Evolutionary conservation across 2,329 filamentous ascomycete genomes (phyloP).

Genomic region (Elsinoe necatrix): DNA sequence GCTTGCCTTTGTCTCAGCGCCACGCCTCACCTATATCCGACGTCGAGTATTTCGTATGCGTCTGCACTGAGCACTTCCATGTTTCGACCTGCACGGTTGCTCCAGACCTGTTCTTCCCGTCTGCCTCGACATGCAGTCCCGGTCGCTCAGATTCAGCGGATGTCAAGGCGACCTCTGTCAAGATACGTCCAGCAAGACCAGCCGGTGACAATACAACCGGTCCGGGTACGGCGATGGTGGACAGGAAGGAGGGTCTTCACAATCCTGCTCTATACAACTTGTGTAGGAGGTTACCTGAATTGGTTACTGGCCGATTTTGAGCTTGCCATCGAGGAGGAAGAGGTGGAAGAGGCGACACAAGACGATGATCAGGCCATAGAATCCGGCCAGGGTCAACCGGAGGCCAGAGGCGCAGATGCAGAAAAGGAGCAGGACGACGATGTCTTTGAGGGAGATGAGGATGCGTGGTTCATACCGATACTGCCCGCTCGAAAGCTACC

Average conservation of each 20-base stretch:
- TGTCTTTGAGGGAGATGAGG: constrained; percentile 28
- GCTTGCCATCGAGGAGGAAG: constrained; percentile 25
- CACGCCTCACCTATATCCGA: background rate
- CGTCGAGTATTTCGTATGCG: background rate
- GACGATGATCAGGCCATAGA: background rate
- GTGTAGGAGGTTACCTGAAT: constrained; percentile 17
- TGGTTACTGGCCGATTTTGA: constrained; percentile 21
- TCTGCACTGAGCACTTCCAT: constrained; percentile 6
- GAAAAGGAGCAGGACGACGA: constrained; percentile 28
- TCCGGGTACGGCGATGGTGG: constrained; percentile 11
- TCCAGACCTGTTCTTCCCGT: constrained; percentile 8
- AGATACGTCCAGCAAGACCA: constrained; percentile 8
- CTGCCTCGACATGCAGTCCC: constrained; percentile 7
- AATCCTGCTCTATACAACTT: constrained; percentile 1
- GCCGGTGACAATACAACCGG: constrained; percentile 13
- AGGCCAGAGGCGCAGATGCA: constrained; percentile 22
- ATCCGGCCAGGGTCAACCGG: constrained; percentile 1
- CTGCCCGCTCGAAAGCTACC: constrained; percentile 37
- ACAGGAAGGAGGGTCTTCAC: constrained; percentile 12
- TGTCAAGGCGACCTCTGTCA: background rate
- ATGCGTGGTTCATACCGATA: constrained; percentile 41
- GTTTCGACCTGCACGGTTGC: constrained; percentile 11
- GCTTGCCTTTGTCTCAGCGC: background rate
- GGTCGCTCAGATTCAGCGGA: background rate
- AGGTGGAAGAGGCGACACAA: constrained; percentile 19